These are phyloP conservation scores for Dendrobium officinale DNA, from an alignment of 106 monocot genomes.

Conservation along the genomic window DNA sequence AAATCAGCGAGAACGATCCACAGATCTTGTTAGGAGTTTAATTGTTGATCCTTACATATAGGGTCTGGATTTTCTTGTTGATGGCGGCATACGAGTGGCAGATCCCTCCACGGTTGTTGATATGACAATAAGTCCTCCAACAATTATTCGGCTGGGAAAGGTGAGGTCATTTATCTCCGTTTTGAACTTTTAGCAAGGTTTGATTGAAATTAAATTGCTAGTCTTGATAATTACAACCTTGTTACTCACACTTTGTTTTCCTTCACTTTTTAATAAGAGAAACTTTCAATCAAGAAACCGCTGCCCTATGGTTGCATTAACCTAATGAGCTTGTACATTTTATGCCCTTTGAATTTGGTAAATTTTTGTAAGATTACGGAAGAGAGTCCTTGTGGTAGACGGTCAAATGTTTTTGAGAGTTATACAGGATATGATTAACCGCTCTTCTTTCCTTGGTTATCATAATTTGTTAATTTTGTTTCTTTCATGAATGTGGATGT, in stretches of 20 bases:
- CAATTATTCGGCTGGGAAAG: constrained; percentile 86
- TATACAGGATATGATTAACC: not conserved
- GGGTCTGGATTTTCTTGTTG: constrained; percentile 98
- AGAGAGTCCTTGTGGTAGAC: not conserved
- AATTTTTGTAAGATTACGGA: not conserved
- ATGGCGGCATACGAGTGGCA: constrained; percentile 72
- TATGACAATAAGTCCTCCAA: constrained; percentile 72
- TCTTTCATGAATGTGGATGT: not conserved
- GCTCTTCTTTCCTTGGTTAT: not conserved
- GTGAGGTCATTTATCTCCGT: constrained; percentile 18
- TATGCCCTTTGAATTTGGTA: not conserved
- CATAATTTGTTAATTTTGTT: not conserved
- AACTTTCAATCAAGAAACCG: not conserved
- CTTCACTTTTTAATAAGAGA: not conserved
- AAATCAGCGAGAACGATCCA: too few species aligned
- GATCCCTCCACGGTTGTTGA: constrained; percentile 97
- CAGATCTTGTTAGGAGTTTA: not conserved
- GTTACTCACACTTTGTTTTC: not conserved
- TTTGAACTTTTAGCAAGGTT: not conserved
- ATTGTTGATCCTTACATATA: not conserved
- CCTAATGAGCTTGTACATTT: not conserved
- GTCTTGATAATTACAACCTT: not conserved
- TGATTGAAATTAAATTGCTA: not conserved
- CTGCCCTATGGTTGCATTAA: not conserved
- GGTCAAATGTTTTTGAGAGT: not conserved